Evolutionary conservation across 768 basidiomycete genomes (phyloP).

Genomic region (Pleurotus giganteus): DNA sequence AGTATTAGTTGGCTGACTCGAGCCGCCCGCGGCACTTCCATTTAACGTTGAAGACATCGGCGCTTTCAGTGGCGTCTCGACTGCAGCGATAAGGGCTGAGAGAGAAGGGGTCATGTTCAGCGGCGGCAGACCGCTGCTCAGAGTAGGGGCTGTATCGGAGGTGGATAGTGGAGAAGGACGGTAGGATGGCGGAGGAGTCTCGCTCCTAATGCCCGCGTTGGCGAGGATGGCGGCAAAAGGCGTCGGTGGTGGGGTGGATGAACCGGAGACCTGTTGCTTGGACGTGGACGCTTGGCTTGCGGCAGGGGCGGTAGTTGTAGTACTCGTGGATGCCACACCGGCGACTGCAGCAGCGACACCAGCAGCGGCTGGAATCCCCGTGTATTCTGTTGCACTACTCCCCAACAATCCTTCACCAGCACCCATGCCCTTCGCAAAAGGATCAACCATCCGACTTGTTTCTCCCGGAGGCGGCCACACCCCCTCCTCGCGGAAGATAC

Average conservation of each 20-base stretch:
- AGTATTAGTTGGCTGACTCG: not conserved
- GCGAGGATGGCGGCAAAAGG: not conserved
- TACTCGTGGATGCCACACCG: not conserved
- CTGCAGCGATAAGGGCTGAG: not conserved
- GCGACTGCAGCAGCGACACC: not conserved
- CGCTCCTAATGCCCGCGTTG: not conserved
- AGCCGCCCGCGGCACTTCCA: too few species aligned
- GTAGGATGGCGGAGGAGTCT: slow-evolving; percentile 1
- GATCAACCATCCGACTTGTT: slow-evolving; percentile 34
- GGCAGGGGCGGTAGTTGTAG: not conserved
- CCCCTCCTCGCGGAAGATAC: slow-evolving; percentile 44
- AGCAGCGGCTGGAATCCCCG: not conserved
- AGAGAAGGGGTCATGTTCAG: not conserved
- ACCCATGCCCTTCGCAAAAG: slow-evolving; percentile 22
- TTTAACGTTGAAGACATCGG: not conserved
- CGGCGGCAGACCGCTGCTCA: not conserved
- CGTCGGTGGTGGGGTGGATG: not conserved
- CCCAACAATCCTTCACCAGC: slow-evolving; percentile 9
- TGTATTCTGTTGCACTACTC: not conserved
- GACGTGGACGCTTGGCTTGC: not conserved
- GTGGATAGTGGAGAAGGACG: slow-evolving; percentile 4
- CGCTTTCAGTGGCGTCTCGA: not conserved
- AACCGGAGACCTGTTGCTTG: not conserved
- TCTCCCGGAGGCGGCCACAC: slow-evolving; percentile 42
- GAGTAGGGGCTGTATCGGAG: not conserved